A percentile compares a stretch with the other conserved stretches of the same genome.
phyloP scores from a whole-genome alignment of 2,329 filamentous ascomycete species.

The Botrytis medusae region DNA sequence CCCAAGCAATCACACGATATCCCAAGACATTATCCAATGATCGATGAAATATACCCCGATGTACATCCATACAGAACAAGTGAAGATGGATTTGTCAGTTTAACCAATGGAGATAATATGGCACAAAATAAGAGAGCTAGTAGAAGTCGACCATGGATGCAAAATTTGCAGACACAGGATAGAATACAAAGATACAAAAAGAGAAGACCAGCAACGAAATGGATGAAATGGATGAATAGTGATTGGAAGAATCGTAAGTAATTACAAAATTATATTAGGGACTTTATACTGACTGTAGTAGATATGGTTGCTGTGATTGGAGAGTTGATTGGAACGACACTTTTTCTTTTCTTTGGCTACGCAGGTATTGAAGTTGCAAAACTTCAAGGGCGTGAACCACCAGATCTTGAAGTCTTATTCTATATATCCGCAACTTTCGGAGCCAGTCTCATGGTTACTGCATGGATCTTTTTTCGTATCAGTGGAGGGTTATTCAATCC shows the following conservation, averaged over 20 bases:
- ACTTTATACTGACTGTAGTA: conserved; percentile 9
- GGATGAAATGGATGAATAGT: conserved; percentile 23
- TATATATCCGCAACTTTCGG: conserved; percentile 41
- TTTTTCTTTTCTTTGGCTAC: conserved; percentile 42
- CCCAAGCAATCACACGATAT: background rate
- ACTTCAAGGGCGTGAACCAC: conserved; percentile 24
- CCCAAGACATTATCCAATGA: background rate
- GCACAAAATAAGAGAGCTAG: background rate
- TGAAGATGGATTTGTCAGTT: background rate
- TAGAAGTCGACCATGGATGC: conserved; percentile 16
- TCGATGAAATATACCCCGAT: background rate
- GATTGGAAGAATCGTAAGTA: conserved; percentile 30
- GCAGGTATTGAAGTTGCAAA: conserved; percentile 36
- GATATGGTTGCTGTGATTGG: conserved; percentile 36
- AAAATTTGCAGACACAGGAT: conserved; percentile 12
- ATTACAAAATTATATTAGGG: background rate
- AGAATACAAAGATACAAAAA: background rate
- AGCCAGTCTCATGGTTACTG: conserved; percentile 49
- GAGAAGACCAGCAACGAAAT: background rate
- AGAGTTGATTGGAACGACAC: conserved; percentile 40
- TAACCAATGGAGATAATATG: background rate
- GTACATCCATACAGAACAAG: conserved; percentile 4
- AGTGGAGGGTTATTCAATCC: conserved; percentile 55
- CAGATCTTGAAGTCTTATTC: conserved; percentile 41
- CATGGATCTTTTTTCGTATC: conserved; percentile 55